Evolutionary conservation across 192 early-diverging fungal species (phyloP), one percentile per base, ranked within the genome.

Genomic region (Coemansia sp.): DNA sequence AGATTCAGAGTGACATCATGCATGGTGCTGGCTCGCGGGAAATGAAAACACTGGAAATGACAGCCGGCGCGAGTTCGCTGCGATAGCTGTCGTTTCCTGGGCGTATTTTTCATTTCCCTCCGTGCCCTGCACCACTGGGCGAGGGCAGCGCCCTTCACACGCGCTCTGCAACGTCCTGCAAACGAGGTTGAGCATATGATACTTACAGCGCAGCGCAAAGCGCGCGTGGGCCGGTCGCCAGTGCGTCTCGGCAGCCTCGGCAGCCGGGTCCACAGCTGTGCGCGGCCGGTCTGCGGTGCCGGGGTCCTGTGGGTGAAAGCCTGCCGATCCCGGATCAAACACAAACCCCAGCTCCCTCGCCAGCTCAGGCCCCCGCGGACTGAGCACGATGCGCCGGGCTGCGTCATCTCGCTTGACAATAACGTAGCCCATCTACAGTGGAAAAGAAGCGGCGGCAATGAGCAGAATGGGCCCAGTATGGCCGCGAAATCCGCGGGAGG

Each of bases 141-240:
- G n/a, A n/a, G n/a, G n/a, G n/a, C n/a, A n/a, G n/a, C n/a, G n/a
- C n/a, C n/a, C n/a, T n/a, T n/a, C n/a, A n/a, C n/a, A n/a, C n/a
- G n/a, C n/a, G n/a, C n/a, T n/a, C n/a, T n/a, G n/a, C n/a, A n/a
- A n/a, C n/a, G n/a, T n/a, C n/a, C 36, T 35, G 34, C 34, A 35
- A 10, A 35, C 34, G 34, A 10, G 34, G 34, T n/a, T n/a, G 12
- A 35, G 17, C n/a, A 3, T 17, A 29, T 47, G 26, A 25, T 42
- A 76, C 73, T 69, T 76, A 76, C 73, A 76, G 55, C 73, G 41
- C 48, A 76, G 27, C 11, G 73, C 73, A 49, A 76, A 76, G 17
- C 67, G 61, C 43, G 73, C 73, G 53, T 76, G 73, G 50, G 66
- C 73, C 12, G 73, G 58, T 2, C 62, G 66, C 73, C 73, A 76